A percentile compares a stretch with the other conserved stretches of the same genome.
Conservation (phyloP, 371 early-diverging fungal species). For the Mycotypha africana region DNA sequence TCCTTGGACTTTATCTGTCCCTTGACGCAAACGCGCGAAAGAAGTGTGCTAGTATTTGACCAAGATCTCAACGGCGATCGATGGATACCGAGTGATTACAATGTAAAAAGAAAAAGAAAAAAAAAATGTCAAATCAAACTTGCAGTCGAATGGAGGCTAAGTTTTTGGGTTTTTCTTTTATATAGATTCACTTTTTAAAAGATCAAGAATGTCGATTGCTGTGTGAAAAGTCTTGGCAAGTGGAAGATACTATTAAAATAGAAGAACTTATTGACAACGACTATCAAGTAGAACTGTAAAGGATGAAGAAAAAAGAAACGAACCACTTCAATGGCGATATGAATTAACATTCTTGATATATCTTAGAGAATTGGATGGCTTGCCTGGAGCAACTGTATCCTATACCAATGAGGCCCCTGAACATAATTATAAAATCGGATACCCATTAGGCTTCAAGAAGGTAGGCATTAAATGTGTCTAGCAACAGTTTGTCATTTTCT, state of each 20-base stretch:
- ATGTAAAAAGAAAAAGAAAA: conserved; percentile 30
- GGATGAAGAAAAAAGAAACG: not conserved
- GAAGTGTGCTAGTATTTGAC: conserved; percentile 26
- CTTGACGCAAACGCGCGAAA: conserved; percentile 9
- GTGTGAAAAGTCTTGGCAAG: conserved; percentile 27
- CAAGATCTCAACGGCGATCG: conserved; percentile 37
- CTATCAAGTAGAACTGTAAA: conserved; percentile 44
- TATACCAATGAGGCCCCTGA: conserved; percentile 43
- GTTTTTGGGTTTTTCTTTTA: not conserved
- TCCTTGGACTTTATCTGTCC: conserved; percentile 35
- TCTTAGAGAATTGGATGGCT: conserved; percentile 34
- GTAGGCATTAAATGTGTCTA: too few species aligned
- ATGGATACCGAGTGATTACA: conserved; percentile 30
- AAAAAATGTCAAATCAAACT: not conserved
- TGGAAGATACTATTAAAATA: conserved; percentile 30
- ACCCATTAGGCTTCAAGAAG: conserved; percentile 35
- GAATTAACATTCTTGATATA: too few species aligned
- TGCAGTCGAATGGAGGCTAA: not conserved
- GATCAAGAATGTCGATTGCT: conserved; percentile 33
- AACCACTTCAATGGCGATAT: too few species aligned
- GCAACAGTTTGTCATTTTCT: too few species aligned
- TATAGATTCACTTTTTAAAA: conserved; percentile 26
- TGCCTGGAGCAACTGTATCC: conserved; percentile 43
- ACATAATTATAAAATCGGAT: conserved; percentile 39
- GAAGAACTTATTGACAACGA: conserved; percentile 31